phyloP scores from a whole-genome alignment of 305 asterid genomes.

The Withania somnifera region DNA sequence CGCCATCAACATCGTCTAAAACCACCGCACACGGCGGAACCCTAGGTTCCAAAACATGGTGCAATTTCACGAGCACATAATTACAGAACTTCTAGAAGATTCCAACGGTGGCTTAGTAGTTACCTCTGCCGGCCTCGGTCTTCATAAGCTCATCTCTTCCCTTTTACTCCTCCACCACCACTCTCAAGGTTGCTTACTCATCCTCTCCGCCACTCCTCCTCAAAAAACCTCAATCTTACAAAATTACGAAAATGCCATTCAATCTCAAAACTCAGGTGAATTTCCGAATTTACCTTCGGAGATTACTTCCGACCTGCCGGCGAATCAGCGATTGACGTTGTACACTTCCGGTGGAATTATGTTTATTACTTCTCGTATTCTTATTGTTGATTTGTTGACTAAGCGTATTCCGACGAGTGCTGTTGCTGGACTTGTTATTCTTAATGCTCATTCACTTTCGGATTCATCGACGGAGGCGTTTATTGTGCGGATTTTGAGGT shows the following conservation, averaged over 20 bases:
- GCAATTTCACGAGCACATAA: conserved; percentile 73
- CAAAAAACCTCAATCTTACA: conserved; percentile 29
- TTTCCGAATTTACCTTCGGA: conserved; percentile 23
- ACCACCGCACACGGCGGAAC: background rate
- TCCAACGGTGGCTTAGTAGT: conserved; percentile 68
- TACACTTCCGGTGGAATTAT: conserved; percentile 62
- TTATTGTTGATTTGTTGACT: conserved; percentile 83
- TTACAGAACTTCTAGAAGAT: conserved; percentile 70
- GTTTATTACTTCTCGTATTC: conserved; percentile 73
- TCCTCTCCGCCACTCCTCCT: conserved; percentile 64
- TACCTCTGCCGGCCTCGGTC: conserved; percentile 67
- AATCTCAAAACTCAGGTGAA: conserved; percentile 6
- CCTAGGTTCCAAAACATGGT: conserved; percentile 33
- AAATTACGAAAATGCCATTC: conserved; percentile 14
- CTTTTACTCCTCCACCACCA: conserved; percentile 70
- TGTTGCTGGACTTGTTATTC: conserved; percentile 65
- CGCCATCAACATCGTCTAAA: background rate
- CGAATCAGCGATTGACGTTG: conserved; percentile 52
- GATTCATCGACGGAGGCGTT: conserved; percentile 92
- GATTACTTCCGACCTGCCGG: conserved; percentile 67
- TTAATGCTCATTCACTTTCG: conserved; percentile 71
- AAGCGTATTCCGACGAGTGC: conserved; percentile 56
- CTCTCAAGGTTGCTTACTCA: conserved; percentile 60
- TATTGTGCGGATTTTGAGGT: conserved; percentile 67
- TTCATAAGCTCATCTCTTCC: conserved; percentile 52